These are phyloP conservation scores for Chlorella sp. DNA, from an alignment of 139 green algal species.

Conservation along the genomic window DNA sequence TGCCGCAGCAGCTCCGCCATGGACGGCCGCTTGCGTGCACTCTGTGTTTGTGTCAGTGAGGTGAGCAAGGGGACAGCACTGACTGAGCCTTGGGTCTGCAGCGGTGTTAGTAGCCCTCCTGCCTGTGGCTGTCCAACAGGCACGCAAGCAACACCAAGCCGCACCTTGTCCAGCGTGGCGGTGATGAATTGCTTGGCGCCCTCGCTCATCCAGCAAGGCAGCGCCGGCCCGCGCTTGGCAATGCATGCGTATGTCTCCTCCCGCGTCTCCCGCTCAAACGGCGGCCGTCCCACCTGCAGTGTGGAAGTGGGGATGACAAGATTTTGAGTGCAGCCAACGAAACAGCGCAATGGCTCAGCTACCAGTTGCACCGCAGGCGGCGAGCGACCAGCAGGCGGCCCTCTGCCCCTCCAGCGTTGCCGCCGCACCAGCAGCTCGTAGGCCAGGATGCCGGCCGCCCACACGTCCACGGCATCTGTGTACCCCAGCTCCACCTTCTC, in stretches of 20 bases:
- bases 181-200: constrained; percentile 55
- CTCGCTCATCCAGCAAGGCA: constrained; percentile 40
- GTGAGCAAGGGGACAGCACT: no score
- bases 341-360: no score
- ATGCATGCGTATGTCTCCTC: constrained; percentile 57
- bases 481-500: constrained; percentile 74
- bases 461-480: constrained; percentile 74
- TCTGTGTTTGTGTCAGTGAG: constrained; percentile 30
- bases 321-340: no score
- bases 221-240: neutral
- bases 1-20: constrained; percentile 45
- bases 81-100: no score
- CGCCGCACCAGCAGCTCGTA: constrained; percentile 81
- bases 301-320: no score
- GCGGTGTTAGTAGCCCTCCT: no score
- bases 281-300: constrained; percentile 65
- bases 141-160: no score
- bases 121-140: no score
- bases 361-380: no score
- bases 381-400: no score
- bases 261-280: constrained; percentile 68
- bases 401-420: no score
- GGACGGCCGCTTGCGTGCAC: constrained; percentile 45
- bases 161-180: constrained; percentile 70
- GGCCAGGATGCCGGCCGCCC: constrained; percentile 83